Evolutionary conservation across 176 grass and related monocot genomes (phyloP), one percentile per base, ranked within the genome.

Genomic region (Triticum urartu): DNA sequence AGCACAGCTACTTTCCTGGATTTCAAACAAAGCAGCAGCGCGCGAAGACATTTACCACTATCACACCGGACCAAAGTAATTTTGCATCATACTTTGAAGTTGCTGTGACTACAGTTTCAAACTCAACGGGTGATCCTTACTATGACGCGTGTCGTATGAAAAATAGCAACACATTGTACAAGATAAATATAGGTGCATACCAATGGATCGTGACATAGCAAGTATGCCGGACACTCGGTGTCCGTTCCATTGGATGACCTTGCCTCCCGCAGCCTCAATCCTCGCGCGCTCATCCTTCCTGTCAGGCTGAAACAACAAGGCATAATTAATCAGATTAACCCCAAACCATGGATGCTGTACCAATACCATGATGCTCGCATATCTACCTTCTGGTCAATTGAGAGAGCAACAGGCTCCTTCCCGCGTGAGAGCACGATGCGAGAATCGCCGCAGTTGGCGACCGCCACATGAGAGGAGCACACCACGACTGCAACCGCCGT

Each of bases 341-440:
- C 26, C 22, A 11, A 0, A 26, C 11, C 35, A 4, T 47, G 26
- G 39, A 81, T 3, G 10, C 17, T 12, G 22, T 0, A 52, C 15
- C 40, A 11, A 18, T 0, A 63, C 17, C 13, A 36, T 4, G 18
- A 25, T 7, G 39, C 34, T 11, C 77, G 74, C 3, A 14, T 4
- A 7, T 39, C 77, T 82, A 93, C 94, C 90, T 95, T 95, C 63
- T 95, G 94, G 89, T 95, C 94, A 47, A 93, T 88, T 1, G 94
- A 95, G 61, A 91, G 28, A 5, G 81, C 25, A 10, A 95, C 69
- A 0, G 94, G 89, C 60, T 93, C 86, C 72, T 95, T 95, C 67
- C 87, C 84, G 7, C 94, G 94, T 7, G 73, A 95, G 48, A 95
- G 89, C 9, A 95, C 84, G 7, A 76, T 74, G 21, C 94, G 89